These are phyloP conservation scores for Coleophoma crateriformis DNA, from an alignment of 2,329 filamentous ascomycete species.

Conservation along the genomic window DNA sequence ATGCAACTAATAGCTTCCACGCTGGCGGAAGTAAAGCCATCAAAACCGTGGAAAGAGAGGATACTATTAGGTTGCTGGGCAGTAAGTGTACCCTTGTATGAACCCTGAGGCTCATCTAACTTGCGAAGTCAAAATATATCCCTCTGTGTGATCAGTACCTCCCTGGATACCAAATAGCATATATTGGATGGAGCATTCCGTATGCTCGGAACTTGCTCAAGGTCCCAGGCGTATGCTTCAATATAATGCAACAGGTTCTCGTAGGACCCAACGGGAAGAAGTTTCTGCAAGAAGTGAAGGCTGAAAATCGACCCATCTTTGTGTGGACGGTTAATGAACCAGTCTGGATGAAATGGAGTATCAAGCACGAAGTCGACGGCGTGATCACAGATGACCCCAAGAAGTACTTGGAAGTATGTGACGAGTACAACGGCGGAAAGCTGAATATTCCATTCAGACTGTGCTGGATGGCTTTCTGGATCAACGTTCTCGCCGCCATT, in stretches of 20 bases:
- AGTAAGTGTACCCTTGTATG: constrained; percentile 32
- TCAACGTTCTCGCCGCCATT: constrained; percentile 13
- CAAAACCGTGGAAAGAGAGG: constrained; percentile 62
- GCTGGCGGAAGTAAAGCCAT: constrained; percentile 45
- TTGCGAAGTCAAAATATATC: constrained; percentile 56
- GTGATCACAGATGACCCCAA: constrained; percentile 82
- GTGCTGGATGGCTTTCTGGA: constrained; percentile 10
- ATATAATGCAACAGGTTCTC: constrained; percentile 65
- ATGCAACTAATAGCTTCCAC: constrained; percentile 63
- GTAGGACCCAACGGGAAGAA: constrained; percentile 59
- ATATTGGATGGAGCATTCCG: constrained; percentile 55
- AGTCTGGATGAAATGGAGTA: constrained; percentile 75
- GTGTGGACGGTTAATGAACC: constrained; percentile 85
- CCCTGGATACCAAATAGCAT: constrained; percentile 56
- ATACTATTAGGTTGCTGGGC: constrained; percentile 82
- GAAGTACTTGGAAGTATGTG: constrained; percentile 57
- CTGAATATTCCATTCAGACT: constrained; percentile 7
- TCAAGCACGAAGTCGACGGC: constrained; percentile 62
- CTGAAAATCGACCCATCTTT: constrained; percentile 55
- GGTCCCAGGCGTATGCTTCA: constrained; percentile 67
- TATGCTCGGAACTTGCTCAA: constrained; percentile 69
- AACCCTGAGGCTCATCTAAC: background rate
- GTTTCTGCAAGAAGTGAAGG: constrained; percentile 59
- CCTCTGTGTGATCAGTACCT: constrained; percentile 56
- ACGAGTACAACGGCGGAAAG: constrained; percentile 23